A percentile compares a stretch with the other conserved stretches of the same genome.
These are phyloP conservation scores for Chalciporus piperatoides DNA, from an alignment of 1,284 basidiomycete species.

Conservation along the genomic window DNA sequence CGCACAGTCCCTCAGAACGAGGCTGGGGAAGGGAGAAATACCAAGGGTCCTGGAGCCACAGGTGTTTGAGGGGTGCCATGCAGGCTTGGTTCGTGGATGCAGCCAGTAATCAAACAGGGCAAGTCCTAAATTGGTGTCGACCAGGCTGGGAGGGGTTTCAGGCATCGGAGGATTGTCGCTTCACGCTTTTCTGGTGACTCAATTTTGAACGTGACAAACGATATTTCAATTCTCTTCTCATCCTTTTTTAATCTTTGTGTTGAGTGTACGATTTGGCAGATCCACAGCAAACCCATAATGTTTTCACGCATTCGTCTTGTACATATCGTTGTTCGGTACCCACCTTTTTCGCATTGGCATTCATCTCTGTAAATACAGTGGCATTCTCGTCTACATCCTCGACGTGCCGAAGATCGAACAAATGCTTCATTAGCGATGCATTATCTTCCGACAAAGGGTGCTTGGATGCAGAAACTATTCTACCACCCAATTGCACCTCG, in stretches of 20 bases:
- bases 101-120: slow-evolving; percentile 32
- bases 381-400: not conserved
- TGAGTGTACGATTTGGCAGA: slow-evolving; percentile 27
- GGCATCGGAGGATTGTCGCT: not conserved
- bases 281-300: not conserved
- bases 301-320: slow-evolving; percentile 14
- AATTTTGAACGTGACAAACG: not conserved
- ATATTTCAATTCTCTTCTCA: not conserved
- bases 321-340: slow-evolving; percentile 1
- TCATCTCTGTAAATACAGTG: not conserved
- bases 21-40: slow-evolving; percentile 41
- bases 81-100: slow-evolving; percentile 37
- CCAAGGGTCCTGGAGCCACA: slow-evolving; percentile 45
- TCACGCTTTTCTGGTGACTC: not conserved
- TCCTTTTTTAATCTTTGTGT: slow-evolving; percentile 9
- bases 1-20: slow-evolving; percentile 40
- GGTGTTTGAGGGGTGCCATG: slow-evolving; percentile 38
- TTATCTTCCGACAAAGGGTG: slow-evolving; percentile 22
- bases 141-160: slow-evolving; percentile 21
- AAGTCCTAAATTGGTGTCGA: slow-evolving; percentile 41
- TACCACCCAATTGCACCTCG: slow-evolving; percentile 12
- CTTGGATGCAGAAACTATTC: slow-evolving; percentile 9
- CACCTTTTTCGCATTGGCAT: not conserved
- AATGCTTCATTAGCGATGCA: slow-evolving; percentile 7
- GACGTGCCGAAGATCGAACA: not conserved